Conservation (phyloP, 768 basidiomycete genomes). For the Polyporus arcularius region DNA sequence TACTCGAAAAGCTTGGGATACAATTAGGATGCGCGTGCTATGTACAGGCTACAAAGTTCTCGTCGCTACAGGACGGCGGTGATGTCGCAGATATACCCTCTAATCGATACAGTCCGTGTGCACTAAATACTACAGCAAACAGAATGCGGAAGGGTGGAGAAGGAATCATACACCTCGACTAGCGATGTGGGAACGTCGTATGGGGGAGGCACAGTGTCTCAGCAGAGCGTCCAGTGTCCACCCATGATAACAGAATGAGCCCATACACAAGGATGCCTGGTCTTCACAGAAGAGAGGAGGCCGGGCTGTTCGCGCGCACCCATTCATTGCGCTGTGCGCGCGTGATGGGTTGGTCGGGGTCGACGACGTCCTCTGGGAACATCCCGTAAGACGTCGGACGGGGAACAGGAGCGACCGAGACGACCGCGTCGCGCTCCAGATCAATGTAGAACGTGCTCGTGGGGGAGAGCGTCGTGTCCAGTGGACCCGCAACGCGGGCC, state of each 20-base stretch:
- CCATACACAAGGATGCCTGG: neutral
- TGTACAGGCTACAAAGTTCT: conserved; percentile 16
- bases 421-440: conserved; percentile 17
- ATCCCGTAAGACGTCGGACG: conserved; percentile 24
- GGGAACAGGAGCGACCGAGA: conserved; percentile 17
- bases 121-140: conserved; percentile 1
- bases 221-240: conserved; percentile 14
- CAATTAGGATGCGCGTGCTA: conserved; percentile 13
- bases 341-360: conserved; percentile 60
- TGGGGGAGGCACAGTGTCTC: conserved; percentile 12
- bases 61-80: conserved; percentile 1
- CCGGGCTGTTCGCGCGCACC: conserved; percentile 25
- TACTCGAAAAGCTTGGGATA: conserved; percentile 7
- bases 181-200: conserved; percentile 12
- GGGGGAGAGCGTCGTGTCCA: conserved; percentile 9
- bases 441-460: conserved; percentile 23
- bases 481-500: conserved; percentile 7
- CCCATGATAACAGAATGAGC: neutral
- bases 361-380: conserved; percentile 33
- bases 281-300: conserved; percentile 5
- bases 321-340: conserved; percentile 48
- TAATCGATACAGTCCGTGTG: conserved; percentile 19
- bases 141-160: neutral
- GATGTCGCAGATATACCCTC: conserved; percentile 3
- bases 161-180: conserved; percentile 7